Evolutionary conservation across 768 basidiomycete species (phyloP), one percentile per base, ranked within the genome.

Genomic region (Phaeolepiota aurea): DNA sequence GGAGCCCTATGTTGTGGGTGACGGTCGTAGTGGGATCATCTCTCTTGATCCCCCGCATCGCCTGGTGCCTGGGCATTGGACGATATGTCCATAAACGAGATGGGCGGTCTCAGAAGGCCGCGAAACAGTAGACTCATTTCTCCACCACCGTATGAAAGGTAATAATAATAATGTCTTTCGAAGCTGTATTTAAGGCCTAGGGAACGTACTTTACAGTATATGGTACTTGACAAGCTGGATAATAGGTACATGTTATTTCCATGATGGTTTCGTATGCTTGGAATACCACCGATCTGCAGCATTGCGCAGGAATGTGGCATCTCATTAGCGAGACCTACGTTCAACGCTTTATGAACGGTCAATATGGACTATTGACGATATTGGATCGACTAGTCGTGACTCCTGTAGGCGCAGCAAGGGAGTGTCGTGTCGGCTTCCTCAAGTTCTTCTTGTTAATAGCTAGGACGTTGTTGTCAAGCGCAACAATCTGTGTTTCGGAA

Each of bases 391-490:
- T 77, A 31, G 62, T 59, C 32, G 67, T 55, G 16, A 47, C 46
- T 35, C 49, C 61, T 36, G 44, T 51, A 41, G 57, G 54, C 12
- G 77, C 71, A 20, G 70, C 71, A 31, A 87, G 72, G 3, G 87
- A 88, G 30, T 74, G 71, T 38, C 87, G 73, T 22, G 82, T 87
- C 1, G 90, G 91, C 60, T 76, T 82, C 65, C 77, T 82, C 45
- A 99, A 69, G 44, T 80, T 79, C 66, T 86, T 90, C 87, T 96
- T 97, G 69, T 94, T 91, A 47, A 94, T 73, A 44, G 87, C 83
- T 42, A 97, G 66, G 21, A 99, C 92, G 52, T 99, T 84, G 62
- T 97, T 89, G 57, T 88, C 80, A 46, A 98, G 64, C 4, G 96
- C 94, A 42, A 98, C 94, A 53, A 99, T 87, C 89, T 93, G 54